Base-by-base conservation (phyloP, 1,139 yeast genomes). In the Candida sp. region DNA sequence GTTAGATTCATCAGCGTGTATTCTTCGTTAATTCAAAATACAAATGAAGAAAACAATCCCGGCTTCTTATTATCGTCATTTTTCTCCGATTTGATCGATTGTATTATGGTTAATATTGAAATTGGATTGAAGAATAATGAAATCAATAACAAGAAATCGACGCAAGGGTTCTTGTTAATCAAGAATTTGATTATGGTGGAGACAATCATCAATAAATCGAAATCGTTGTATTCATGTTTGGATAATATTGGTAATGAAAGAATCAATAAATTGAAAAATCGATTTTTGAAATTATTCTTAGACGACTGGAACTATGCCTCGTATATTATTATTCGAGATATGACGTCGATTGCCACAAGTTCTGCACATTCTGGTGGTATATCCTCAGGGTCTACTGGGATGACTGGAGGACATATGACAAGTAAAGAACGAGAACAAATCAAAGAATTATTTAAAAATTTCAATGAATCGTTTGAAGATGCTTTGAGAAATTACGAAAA, bases 261-360 rank as follows among this genome's bases (percentile, higher is more conserved):
- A 46, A 61, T 90, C 15, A 84, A 77, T 40, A 80, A 82, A 53
- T 64, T 89, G 51, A 82, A 85, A 57, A 90, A 87, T 57, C 73
- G 90, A 49, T 89, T 86, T 41, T 68, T 87, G 54, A 87, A 86
- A 56, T 68, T 83, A 51, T 88, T 90, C 59, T 73, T 90, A 47
- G 82, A 84, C 21, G 93, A 85, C 53, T 91, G 97, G 97, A 85
- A 87, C 53, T 76, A 75, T 49, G 82, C 89, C 22, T 90, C 96
- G 5, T 75, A 85, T 23, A 76, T 80, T 43, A 75, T 91, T 43
- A 83, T 91, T 35, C 55, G 75, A 68, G 90, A 84, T 51, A 84
- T 83, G 64, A 82, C 91, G 3, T 75, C 51, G 11, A 56, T 76
- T 41, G 67, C 72, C 19, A 50, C 63, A 1, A 45, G 44, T 27